Percentiles rank a stretch among this genome's conserved stretches.
These are phyloP conservation scores for Termitomyces titanicus DNA, from an alignment of 768 basidiomycete genomes.

Conservation along the genomic window DNA sequence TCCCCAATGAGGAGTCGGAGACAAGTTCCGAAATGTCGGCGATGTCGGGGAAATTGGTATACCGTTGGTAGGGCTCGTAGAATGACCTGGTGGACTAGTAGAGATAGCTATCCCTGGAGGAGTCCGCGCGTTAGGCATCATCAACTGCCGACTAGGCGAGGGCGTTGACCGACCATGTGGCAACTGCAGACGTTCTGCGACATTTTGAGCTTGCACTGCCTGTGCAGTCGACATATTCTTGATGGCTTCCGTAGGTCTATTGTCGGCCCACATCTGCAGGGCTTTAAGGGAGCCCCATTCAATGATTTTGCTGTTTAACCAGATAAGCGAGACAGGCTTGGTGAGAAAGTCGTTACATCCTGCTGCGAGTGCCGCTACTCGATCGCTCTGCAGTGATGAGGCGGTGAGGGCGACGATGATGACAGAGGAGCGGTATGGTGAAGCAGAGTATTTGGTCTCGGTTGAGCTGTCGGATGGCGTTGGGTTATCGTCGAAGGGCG, in stretches of 20 bases:
- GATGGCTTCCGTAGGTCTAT: conserved; percentile 53
- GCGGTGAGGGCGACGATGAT: conserved; percentile 99
- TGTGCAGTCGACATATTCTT: conserved; percentile 34
- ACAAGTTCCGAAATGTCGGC: background rate
- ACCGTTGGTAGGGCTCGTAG: background rate
- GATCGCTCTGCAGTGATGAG: conserved; percentile 90
- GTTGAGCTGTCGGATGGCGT: conserved; percentile 55
- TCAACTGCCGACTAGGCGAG: conserved; percentile 20
- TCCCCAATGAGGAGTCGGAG: conserved; percentile 1
- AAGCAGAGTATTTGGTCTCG: conserved; percentile 45
- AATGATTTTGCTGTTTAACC: conserved; percentile 97
- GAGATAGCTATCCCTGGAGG: background rate
- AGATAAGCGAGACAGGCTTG: conserved; percentile 91
- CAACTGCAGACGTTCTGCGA: conserved; percentile 46
- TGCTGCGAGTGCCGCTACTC: conserved; percentile 95
- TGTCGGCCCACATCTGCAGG: conserved; percentile 87
- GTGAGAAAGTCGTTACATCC: conserved; percentile 99
- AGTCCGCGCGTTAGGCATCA: background rate
- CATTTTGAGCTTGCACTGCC: conserved; percentile 35
- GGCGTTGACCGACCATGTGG: conserved; percentile 32
- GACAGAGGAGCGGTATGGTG: conserved; percentile 87
- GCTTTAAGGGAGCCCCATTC: conserved; percentile 99
- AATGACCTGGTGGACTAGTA: background rate
- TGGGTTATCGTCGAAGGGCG: conserved; percentile 43
- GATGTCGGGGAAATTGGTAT: background rate